Evolutionary conservation across 805 yeast species (phyloP), one percentile per base, ranked within the genome.

Genomic region (Schwanniomyces vanrijiae): DNA sequence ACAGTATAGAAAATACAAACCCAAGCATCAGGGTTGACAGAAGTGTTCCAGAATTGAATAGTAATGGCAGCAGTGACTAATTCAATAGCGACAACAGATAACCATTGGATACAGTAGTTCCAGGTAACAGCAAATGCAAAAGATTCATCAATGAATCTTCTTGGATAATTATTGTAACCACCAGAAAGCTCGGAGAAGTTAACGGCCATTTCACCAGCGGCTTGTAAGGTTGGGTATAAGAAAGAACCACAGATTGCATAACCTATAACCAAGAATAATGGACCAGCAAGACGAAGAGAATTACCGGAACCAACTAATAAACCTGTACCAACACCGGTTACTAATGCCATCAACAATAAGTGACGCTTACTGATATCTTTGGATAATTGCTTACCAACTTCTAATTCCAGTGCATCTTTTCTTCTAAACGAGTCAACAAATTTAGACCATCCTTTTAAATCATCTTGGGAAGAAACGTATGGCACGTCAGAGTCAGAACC

Each of bases 251-350:
- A 72, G 38, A 81, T 58, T 11, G 64, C 50, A 73, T 81, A 78
- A 51, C 80, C 83, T 43, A 83, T 79, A 42, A 83, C 68, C 26
- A 83, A 61, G 37, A 83, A 80, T 3, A 82, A 85, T 6, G 87
- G 86, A 40, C 88, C 88, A 53, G 86, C 88, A n/a, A 77, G 71
- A 35, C 60, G 62, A 50, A 84, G 66, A 18, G 22, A 25, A 6
- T 29, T 43, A 21, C 45, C 88, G 1, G 86, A 77, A 49, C 86
- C 86, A 42, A 84, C 78, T 49, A 83, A 81, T 46, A 84, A 65
- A 60, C 90, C 88, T 2, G 88, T 82, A 49, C 88, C 88, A 31
- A 83, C 78, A 40, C 83, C 76, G 39, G 86, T 83, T 37, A 87
- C 88, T 40, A 84, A 79, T 33, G 88, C 82, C 52, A 84, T 77